These are phyloP conservation scores for Metschnikowia similis DNA, from an alignment of 805 yeast species.

Conservation along the genomic window DNA sequence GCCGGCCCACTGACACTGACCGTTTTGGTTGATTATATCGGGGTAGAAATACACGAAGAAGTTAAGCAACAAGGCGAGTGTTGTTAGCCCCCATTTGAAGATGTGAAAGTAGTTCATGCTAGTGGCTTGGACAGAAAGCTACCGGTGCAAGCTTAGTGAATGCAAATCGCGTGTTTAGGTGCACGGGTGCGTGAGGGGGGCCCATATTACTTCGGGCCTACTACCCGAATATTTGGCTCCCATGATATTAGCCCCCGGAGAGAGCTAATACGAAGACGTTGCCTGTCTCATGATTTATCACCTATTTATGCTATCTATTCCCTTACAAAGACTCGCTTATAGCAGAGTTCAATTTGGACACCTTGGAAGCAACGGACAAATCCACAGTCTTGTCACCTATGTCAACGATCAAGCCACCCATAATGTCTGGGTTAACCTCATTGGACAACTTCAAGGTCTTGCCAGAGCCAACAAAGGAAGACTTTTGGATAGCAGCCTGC, in stretches of 20 bases:
- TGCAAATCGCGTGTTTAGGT: neutral
- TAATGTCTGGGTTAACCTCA: conserved; percentile 81
- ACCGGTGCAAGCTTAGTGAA: neutral
- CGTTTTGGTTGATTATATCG: conserved; percentile 43
- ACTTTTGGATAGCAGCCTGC: conserved; percentile 70
- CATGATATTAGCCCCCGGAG: too few species aligned
- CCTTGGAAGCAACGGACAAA: conserved; percentile 78
- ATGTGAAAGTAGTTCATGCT: neutral
- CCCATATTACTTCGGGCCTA: too few species aligned
- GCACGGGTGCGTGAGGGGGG: neutral
- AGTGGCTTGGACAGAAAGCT: neutral
- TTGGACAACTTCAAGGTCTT: conserved; percentile 82
- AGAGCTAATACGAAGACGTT: neutral
- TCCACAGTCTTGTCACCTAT: conserved; percentile 97
- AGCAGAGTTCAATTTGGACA: conserved; percentile 83
- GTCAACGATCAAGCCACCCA: conserved; percentile 94
- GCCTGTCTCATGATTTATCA: neutral
- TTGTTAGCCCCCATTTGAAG: conserved; percentile 26
- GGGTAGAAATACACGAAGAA: conserved; percentile 74
- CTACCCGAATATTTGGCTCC: too few species aligned
- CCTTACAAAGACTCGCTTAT: conserved; percentile 78
- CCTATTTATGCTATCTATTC: conserved; percentile 2
- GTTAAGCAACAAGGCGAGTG: conserved; percentile 47
- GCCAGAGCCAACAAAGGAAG: conserved; percentile 78
- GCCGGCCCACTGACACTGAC: conserved; percentile 58